A percentile compares a stretch with the other conserved stretches of the same genome.
phyloP scores from a whole-genome alignment of 345 rosid genomes.

The Kandelia obovata region DNA sequence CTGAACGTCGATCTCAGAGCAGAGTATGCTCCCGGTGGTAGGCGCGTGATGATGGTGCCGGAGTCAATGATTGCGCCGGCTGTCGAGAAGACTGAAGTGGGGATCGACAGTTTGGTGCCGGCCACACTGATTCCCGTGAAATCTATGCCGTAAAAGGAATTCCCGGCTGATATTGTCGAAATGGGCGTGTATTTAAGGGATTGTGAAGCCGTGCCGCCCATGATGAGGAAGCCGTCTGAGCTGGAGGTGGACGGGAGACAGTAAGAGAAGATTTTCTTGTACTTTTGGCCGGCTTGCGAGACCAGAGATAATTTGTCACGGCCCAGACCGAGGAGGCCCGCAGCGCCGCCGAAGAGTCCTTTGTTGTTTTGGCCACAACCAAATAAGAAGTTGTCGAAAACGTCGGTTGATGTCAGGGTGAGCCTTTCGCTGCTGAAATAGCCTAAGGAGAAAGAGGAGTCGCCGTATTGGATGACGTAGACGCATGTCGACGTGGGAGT shows the following conservation, averaged over 20 bases:
- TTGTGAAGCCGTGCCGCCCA: conserved; percentile 33
- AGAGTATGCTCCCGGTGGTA: conserved; percentile 61
- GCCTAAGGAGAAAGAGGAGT: conserved; percentile 64
- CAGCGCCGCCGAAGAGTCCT: conserved; percentile 67
- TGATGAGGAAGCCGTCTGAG: conserved; percentile 68
- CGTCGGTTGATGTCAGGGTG: conserved; percentile 48
- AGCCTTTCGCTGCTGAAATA: conserved; percentile 59
- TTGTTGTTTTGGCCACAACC: conserved; percentile 85
- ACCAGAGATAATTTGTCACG: conserved; percentile 62
- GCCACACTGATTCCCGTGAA: conserved; percentile 54
- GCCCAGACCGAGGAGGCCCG: conserved; percentile 84
- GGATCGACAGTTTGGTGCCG: conserved; percentile 42
- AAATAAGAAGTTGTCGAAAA: conserved; percentile 42
- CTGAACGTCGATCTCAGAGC: conserved; percentile 44
- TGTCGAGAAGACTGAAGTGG: conserved; percentile 42
- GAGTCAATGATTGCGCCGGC: conserved; percentile 75
- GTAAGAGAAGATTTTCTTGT: conserved; percentile 71
- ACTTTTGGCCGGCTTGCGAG: conserved; percentile 55
- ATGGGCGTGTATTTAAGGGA: conserved; percentile 59
- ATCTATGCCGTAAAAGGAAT: conserved; percentile 64
- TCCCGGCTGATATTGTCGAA: conserved; percentile 27
- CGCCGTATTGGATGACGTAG: conserved; percentile 79
- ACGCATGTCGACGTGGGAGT: conserved; percentile 46
- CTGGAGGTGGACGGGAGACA: conserved; percentile 71
- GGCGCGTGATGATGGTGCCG: conserved; percentile 79